A percentile compares a stretch with the other conserved stretches of the same genome.
These are phyloP conservation scores for Candida yuanshanica DNA, from an alignment of 805 yeast species.

Conservation along the genomic window DNA sequence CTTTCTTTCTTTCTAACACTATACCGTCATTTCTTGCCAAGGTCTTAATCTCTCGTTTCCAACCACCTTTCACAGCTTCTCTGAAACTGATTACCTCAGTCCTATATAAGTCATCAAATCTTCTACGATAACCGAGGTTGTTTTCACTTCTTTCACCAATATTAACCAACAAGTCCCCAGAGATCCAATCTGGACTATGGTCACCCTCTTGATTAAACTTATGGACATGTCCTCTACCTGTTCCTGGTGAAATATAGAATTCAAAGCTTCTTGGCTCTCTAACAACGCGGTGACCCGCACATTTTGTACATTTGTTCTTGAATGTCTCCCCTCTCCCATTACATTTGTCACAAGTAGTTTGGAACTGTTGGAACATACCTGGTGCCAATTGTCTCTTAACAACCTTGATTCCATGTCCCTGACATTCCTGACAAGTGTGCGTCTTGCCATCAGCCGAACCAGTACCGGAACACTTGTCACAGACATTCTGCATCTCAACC, in stretches of 20 bases:
- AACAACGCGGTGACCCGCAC: slow-evolving; percentile 66
- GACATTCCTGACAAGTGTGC: slow-evolving; percentile 61
- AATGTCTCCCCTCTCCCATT: slow-evolving; percentile 70
- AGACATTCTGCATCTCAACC: slow-evolving; percentile 65
- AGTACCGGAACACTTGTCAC: slow-evolving; percentile 74
- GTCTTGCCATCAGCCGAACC: slow-evolving; percentile 79
- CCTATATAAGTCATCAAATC: slow-evolving; percentile 68
- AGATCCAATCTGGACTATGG: slow-evolving; percentile 70
- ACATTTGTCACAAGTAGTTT: slow-evolving; percentile 74
- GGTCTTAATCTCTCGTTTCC: slow-evolving; percentile 64
- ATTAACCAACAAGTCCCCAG: slow-evolving; percentile 74
- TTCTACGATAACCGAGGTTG: slow-evolving; percentile 82
- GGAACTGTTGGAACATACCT: slow-evolving; percentile 84
- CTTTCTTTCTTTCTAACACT: slow-evolving; percentile 40
- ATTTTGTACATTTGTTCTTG: slow-evolving; percentile 55
- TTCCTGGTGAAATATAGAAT: slow-evolving; percentile 66
- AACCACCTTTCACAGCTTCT: slow-evolving; percentile 76
- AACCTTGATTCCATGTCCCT: slow-evolving; percentile 66
- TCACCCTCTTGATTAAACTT: slow-evolving; percentile 74
- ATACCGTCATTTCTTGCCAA: slow-evolving; percentile 39
- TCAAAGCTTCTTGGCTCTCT: slow-evolving; percentile 51
- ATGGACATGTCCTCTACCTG: slow-evolving; percentile 52
- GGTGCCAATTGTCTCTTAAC: slow-evolving; percentile 77
- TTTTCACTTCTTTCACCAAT: slow-evolving; percentile 47
- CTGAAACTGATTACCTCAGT: slow-evolving; percentile 68